Conservation (phyloP, 192 early-diverging fungal species). For the Entomortierella beljakovae region DNA sequence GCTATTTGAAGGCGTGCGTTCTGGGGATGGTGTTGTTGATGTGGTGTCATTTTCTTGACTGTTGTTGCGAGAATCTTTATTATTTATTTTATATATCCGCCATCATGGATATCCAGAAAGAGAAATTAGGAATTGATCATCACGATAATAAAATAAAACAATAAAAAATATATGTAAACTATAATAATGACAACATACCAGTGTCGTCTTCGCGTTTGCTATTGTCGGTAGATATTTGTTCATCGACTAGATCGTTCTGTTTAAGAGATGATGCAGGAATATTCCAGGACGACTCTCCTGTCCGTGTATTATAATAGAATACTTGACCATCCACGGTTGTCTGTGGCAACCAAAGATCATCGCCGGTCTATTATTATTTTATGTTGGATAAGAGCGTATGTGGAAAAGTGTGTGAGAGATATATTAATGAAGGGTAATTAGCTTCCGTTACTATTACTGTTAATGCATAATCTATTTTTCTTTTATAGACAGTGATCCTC, state of each 20-base stretch:
- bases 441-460: no score
- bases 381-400: background rate
- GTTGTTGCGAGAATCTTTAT: background rate
- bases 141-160: background rate
- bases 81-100: background rate
- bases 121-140: no score
- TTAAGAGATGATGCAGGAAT: conserved; percentile 21
- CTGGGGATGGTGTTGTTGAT: background rate
- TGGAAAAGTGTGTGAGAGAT: no score
- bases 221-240: background rate
- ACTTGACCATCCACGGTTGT: conserved; percentile 58
- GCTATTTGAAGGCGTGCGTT: background rate
- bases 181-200: conserved; percentile 1
- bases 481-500: background rate
- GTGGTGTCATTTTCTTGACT: background rate
- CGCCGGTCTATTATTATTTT: background rate
- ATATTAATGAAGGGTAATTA: no score
- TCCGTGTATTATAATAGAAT: conserved; percentile 66
- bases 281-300: conserved; percentile 64
- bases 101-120: no score
- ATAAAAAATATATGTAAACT: no score
- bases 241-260: conserved; percentile 3
- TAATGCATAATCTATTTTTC: no score
- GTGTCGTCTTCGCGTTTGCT: background rate
- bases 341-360: conserved; percentile 56